These are phyloP conservation scores for Phoma sp. DNA, from an alignment of 2,329 filamentous ascomycete genomes.

Conservation along the genomic window DNA sequence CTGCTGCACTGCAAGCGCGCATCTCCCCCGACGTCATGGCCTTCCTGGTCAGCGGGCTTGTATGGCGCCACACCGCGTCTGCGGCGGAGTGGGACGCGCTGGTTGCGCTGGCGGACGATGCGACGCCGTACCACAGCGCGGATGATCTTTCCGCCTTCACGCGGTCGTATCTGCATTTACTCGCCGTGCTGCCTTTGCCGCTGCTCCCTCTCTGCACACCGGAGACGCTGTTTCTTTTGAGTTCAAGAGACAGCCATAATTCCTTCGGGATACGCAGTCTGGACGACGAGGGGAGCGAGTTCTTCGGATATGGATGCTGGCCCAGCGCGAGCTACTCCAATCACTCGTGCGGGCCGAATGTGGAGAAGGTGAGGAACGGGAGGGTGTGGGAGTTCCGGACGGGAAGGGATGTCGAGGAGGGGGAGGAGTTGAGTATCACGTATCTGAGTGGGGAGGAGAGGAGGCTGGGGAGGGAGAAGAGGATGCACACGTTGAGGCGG, in stretches of 20 bases:
- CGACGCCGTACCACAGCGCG: conserved; percentile 49
- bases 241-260: conserved; percentile 53
- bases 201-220: conserved; percentile 45
- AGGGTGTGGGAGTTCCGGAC: conserved; percentile 51
- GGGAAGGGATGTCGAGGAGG: conserved; percentile 41
- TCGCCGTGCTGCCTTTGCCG: conserved; percentile 46
- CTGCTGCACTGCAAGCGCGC: conserved; percentile 36
- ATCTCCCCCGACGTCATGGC: conserved; percentile 49
- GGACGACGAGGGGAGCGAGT: conserved; percentile 54
- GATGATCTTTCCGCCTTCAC: conserved; percentile 50
- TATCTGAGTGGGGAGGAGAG: conserved; percentile 57
- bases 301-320: conserved; percentile 57
- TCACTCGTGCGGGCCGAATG: conserved; percentile 54
- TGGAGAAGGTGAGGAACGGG: conserved; percentile 51
- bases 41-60: conserved; percentile 51
- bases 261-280: conserved; percentile 55
- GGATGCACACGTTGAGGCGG: conserved; percentile 46
- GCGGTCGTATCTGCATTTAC: conserved; percentile 52
- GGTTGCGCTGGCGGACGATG: conserved; percentile 49
- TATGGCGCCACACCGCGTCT: conserved; percentile 41
- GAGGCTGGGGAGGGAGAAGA: conserved; percentile 42
- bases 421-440: conserved; percentile 55
- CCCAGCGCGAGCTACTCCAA: conserved; percentile 57
- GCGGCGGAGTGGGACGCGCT: conserved; percentile 42
- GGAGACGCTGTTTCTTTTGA: conserved; percentile 43